phyloP scores from a whole-genome alignment of 2,329 filamentous ascomycete genomes.

The Leptographium galeiforme region DNA sequence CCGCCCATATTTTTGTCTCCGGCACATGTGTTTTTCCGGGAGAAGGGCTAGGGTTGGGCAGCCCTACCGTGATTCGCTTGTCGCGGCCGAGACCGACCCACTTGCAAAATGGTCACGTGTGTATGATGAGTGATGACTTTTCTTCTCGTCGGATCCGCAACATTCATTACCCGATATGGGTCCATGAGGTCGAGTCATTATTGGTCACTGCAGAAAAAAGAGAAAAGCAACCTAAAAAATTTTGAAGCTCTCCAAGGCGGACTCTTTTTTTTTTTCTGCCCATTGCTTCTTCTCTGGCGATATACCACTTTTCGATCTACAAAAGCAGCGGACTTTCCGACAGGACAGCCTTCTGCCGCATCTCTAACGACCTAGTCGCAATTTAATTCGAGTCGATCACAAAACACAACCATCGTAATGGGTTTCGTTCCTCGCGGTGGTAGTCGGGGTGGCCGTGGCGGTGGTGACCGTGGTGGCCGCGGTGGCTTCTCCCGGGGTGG shows the following conservation, averaged over 20 bases:
- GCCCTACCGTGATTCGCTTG: conserved; percentile 6
- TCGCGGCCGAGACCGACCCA: no score
- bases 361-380: not conserved
- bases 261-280: not conserved
- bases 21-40: conserved; percentile 1
- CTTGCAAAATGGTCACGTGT: not conserved
- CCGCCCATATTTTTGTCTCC: conserved; percentile 4
- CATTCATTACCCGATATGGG: conserved; percentile 7
- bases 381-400: not conserved
- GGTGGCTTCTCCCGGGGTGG: conserved; percentile 18
- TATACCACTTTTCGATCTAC: not conserved
- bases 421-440: conserved; percentile 28
- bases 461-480: conserved; percentile 19
- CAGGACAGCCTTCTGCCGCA: not conserved
- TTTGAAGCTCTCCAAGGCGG: not conserved
- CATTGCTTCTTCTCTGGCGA: not conserved
- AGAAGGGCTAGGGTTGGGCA: conserved; percentile 11
- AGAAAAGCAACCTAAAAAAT: not conserved
- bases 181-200: not conserved
- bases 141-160: conserved; percentile 1
- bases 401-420: conserved; percentile 17
- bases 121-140: not conserved
- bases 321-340: not conserved
- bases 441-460: conserved; percentile 21
- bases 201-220: conserved; percentile 9